Base-by-base conservation (phyloP, 257 asterid genomes). In the Schizonepeta tenuifolia region DNA sequence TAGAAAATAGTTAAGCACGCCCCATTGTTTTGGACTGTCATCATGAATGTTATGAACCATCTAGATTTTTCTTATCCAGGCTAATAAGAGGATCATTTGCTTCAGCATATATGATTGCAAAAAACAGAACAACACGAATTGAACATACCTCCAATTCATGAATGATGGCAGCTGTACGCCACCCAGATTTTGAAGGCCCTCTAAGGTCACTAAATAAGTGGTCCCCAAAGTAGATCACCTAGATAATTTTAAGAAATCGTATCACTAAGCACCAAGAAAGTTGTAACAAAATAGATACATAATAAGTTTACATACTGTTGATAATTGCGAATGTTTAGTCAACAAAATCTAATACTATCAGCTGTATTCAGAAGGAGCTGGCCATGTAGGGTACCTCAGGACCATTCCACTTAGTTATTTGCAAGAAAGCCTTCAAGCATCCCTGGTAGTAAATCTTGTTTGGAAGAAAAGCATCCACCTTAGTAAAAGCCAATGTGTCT, bases 191-290 rank as follows among this genome's bases (percentile, higher is more conserved):
- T 66, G 99, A 90, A 80, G 99, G 99, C 70, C 98, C 99, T 77
- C 98, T 85, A 53, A 92, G 90, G 82, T 95, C 99, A 75, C 97
- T 95, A 83, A 95, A 95, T 33, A 95, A 85, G 84, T 95, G 99
- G 75, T 95, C 99, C 71, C 99, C 99, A 81, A 92, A 95, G 83
- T 95, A 95, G 80, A 95, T 95, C 84, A 95, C 99, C 99, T 94
- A 74, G 53, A 47, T 9, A 10, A 58, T 67, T 57, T 53, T 12
- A 28, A 21, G 44, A 26, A 14, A 69, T 51, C 40, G 49, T 46
- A 60, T 75, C 74, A 72, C 38, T 75, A 77, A 57, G 36, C 36
- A 65, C 8, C 24, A 53, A 41, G 51, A 49, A 67, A 54, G 38
- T 17, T 47, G 21, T 6, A 54, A 1, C 9, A 5, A 26, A 38